Evolutionary conservation across 2,329 filamentous ascomycete genomes (phyloP).

Genomic region (Ceratocystis smalleyi): DNA sequence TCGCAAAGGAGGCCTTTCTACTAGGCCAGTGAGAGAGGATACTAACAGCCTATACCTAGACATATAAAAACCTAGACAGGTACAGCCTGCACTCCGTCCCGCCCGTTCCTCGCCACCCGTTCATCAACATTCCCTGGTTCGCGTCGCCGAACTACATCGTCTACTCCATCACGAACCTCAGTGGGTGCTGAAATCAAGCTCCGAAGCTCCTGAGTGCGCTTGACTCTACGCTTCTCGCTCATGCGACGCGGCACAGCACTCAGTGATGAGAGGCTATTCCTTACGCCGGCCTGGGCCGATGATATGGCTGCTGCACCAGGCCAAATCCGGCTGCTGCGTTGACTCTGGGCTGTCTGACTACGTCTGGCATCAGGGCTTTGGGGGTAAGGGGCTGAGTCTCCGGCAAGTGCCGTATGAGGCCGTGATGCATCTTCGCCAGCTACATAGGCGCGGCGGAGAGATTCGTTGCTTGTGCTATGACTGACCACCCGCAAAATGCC

Average conservation of each 20-base stretch:
- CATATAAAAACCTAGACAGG: not conserved
- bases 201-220: conserved; percentile 41
- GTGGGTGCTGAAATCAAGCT: conserved; percentile 44
- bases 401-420: conserved; percentile 23
- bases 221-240: conserved; percentile 44
- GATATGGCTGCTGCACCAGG: not conserved
- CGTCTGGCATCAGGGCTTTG: conserved; percentile 14
- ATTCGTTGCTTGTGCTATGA: conserved; percentile 34
- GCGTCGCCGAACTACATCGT: conserved; percentile 37
- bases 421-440: conserved; percentile 20
- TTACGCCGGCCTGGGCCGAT: conserved; percentile 14
- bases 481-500: conserved; percentile 45
- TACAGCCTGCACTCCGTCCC: not conserved
- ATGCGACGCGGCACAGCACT: conserved; percentile 38
- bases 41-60: not conserved
- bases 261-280: conserved; percentile 20
- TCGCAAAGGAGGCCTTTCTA: not conserved
- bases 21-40: not conserved
- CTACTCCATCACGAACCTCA: conserved; percentile 43
- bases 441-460: conserved; percentile 22
- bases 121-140: not conserved
- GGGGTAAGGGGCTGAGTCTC: not conserved
- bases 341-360: conserved; percentile 12
- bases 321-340: conserved; percentile 11
- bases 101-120: conserved; percentile 22